A percentile compares a stretch with the other conserved stretches of the same genome.
These are phyloP conservation scores for Pythium coloratum DNA, from an alignment of 352 stramenopile genomes.

Conservation along the genomic window DNA sequence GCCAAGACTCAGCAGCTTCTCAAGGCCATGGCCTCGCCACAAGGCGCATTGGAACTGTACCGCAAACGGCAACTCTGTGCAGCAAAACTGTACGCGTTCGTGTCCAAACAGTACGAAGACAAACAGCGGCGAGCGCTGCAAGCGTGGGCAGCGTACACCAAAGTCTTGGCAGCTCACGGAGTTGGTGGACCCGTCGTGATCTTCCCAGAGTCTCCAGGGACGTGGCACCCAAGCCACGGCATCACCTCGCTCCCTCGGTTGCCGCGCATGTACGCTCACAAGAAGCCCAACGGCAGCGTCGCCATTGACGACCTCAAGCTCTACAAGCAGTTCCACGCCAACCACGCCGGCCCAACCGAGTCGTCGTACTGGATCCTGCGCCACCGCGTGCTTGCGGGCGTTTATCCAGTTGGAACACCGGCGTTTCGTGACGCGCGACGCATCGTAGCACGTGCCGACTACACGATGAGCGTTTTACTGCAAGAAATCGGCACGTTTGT, in stretches of 20 bases:
- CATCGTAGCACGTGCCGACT: constrained; percentile 49
- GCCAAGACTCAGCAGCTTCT: not conserved
- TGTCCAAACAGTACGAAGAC: constrained; percentile 34
- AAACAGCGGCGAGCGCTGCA: constrained; percentile 31
- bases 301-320: constrained; percentile 54
- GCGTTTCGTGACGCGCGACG: constrained; percentile 47
- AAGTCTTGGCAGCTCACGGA: not conserved
- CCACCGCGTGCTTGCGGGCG: constrained; percentile 49
- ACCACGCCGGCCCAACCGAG: constrained; percentile 63
- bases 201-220: constrained; percentile 9
- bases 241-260: constrained; percentile 59
- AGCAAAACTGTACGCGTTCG: constrained; percentile 44
- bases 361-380: constrained; percentile 75
- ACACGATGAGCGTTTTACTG: constrained; percentile 60
- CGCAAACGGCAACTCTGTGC: constrained; percentile 42
- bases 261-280: constrained; percentile 35
- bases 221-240: constrained; percentile 72
- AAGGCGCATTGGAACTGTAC: constrained; percentile 48
- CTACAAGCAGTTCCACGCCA: constrained; percentile 68
- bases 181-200: not conserved
- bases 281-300: constrained; percentile 40
- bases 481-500: constrained; percentile 70
- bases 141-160: constrained; percentile 28
- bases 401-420: constrained; percentile 44
- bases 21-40: constrained; percentile 20